Conservation (phyloP, 441 rosid genomes). For the Syzygium malaccense region DNA sequence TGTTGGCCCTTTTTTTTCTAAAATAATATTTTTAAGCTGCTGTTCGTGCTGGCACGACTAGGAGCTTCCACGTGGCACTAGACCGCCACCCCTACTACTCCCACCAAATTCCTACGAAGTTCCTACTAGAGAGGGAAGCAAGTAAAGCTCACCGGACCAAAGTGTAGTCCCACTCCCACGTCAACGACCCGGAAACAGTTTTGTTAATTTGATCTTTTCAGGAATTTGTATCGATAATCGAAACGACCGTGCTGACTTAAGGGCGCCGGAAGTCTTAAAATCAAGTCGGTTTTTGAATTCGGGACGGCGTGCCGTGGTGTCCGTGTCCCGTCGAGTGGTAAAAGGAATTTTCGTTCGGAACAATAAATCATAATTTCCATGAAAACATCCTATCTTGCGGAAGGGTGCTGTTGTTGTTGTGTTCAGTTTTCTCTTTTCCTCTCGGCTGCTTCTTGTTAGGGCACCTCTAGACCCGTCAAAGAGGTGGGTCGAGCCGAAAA, state of each 20-base stretch:
- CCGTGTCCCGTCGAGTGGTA: fast-evolving
- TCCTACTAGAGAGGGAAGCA: neutral
- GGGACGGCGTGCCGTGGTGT: fast-evolving
- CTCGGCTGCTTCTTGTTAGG: neutral
- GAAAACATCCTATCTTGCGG: no score
- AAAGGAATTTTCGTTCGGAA: neutral
- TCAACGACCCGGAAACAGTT: neutral
- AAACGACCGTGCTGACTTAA: neutral
- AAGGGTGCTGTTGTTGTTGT: no score
- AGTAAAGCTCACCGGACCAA: neutral
- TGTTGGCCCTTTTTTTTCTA: neutral
- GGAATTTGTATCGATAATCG: neutral
- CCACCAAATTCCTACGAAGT: no score
- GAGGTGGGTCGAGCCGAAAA: no score
- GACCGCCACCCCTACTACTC: neutral
- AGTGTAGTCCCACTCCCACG: neutral
- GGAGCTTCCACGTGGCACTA: neutral
- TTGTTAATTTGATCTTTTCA: neutral
- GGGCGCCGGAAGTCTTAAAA: neutral
- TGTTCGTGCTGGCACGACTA: neutral
- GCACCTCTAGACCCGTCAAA: neutral
- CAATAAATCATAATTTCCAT: no score
- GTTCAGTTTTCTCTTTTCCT: no score
- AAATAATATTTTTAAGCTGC: neutral
- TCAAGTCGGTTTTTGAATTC: fast-evolving